Conservation (phyloP, 139 green algal genomes). For the Gonium pectorale region DNA sequence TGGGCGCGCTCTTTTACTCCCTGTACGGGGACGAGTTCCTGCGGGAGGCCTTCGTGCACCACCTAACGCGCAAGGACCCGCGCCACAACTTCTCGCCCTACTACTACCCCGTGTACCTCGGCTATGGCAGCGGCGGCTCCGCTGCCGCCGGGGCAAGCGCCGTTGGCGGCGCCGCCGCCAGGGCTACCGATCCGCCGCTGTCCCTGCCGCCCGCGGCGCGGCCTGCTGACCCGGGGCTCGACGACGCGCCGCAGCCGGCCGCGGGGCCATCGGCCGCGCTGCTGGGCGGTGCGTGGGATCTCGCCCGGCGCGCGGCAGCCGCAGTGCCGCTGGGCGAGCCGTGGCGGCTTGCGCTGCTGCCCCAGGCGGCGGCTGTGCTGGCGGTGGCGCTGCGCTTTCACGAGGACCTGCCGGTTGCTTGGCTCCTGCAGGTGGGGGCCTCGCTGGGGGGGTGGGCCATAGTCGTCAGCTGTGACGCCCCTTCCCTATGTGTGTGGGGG, state of each 20-base stretch:
- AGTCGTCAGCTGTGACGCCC: too few relatives aligned
- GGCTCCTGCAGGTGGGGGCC: slow-evolving; percentile 60
- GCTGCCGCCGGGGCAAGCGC: background rate
- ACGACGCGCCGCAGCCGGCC: too few relatives aligned
- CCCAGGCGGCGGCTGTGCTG: slow-evolving; percentile 48
- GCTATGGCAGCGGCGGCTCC: slow-evolving; percentile 8
- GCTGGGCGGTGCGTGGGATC: too few relatives aligned
- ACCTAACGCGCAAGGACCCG: slow-evolving; percentile 81
- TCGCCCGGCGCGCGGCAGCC: too few relatives aligned
- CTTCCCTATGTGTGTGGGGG: too few relatives aligned
- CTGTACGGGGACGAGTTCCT: slow-evolving; percentile 82
- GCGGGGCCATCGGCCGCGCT: too few relatives aligned
- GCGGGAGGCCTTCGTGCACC: slow-evolving; percentile 90
- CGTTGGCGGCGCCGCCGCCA: background rate
- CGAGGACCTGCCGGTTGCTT: slow-evolving; percentile 61
- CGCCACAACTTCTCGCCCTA: slow-evolving; percentile 95
- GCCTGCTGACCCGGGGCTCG: too few relatives aligned
- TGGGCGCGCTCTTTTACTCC: slow-evolving; percentile 67
- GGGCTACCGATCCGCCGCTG: too few relatives aligned
- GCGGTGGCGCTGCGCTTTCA: slow-evolving; percentile 45
- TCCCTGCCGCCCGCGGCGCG: too few relatives aligned
- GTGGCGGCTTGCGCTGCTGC: slow-evolving; percentile 37
- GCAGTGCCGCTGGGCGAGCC: slow-evolving; percentile 37
- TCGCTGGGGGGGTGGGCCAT: background rate
- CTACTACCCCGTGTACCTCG: slow-evolving; percentile 89